These are phyloP conservation scores for Cutaneotrichosporon sp. DNA, from an alignment of 1,284 basidiomycete genomes.

Conservation along the genomic window DNA sequence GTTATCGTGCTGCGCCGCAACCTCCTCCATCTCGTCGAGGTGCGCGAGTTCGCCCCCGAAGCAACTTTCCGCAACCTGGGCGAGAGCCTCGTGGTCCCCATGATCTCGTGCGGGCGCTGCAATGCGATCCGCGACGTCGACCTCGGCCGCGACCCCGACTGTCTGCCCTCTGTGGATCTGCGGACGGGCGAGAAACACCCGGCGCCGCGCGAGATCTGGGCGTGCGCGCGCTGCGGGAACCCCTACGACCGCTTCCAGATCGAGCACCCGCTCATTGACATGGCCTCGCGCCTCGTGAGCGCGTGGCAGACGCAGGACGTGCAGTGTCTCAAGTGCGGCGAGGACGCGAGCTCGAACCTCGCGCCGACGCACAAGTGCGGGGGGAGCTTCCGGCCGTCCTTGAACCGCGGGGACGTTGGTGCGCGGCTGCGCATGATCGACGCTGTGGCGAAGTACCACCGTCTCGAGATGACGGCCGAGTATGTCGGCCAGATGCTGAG, in stretches of 20 bases:
- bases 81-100: conserved; percentile 80
- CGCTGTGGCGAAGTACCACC: conserved; percentile 56
- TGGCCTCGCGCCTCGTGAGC: conserved; percentile 70
- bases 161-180: conserved; percentile 61
- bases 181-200: conserved; percentile 42
- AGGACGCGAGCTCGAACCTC: conserved; percentile 83
- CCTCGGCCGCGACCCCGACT: conserved; percentile 88
- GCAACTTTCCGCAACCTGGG: conserved; percentile 90
- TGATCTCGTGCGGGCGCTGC: conserved; percentile 89
- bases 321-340: conserved; percentile 78
- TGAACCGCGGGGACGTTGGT: conserved; percentile 69
- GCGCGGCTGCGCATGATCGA: conserved; percentile 74
- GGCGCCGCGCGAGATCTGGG: conserved; percentile 53
- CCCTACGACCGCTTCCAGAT: conserved; percentile 85
- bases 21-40: conserved; percentile 81
- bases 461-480: conserved; percentile 45
- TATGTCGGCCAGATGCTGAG: conserved; percentile 44
- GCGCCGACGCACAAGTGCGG: conserved; percentile 85
- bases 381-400: conserved; percentile 71
- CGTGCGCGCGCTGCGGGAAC: conserved; percentile 66
- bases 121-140: conserved; percentile 89
- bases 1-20: conserved; percentile 89
- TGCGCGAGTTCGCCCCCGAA: conserved; percentile 83
- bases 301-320: conserved; percentile 84
- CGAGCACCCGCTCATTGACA: conserved; percentile 80